phyloP scores from a whole-genome alignment of 352 stramenopile genomes.

The Globisporangium acanthophoron region DNA sequence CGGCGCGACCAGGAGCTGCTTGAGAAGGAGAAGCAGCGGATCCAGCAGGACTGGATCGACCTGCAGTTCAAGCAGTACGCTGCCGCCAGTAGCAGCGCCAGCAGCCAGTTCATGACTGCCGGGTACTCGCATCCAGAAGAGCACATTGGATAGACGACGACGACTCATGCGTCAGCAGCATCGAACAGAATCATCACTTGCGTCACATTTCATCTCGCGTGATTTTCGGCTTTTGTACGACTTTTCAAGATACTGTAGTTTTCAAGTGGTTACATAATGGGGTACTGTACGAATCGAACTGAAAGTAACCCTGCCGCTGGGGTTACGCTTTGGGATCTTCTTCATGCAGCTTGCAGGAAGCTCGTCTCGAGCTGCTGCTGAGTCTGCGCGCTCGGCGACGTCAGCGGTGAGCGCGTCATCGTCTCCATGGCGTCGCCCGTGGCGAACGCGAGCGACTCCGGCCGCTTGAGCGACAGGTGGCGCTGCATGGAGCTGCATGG shows the following conservation, averaged over 20 bases:
- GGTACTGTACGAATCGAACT: neutral
- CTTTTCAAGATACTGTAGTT: no score
- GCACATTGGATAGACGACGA: no score
- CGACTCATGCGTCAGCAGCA: no score
- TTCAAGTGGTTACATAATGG: no score
- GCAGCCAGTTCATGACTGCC: neutral
- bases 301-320: conserved; percentile 9
- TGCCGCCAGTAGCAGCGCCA: neutral
- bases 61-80: conserved; percentile 22
- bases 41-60: conserved; percentile 65
- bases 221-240: no score
- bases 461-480: conserved; percentile 8
- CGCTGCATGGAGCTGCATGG: conserved; percentile 13
- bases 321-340: neutral
- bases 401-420: conserved; percentile 5
- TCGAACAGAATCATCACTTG: no score
- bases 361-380: conserved; percentile 3
- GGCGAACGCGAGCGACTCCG: conserved; percentile 8
- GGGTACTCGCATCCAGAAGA: no score
- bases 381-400: conserved; percentile 3
- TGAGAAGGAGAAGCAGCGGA: conserved; percentile 47
- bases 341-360: conserved; percentile 14
- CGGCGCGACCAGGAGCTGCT: conserved; percentile 55
- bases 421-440: conserved; percentile 10
- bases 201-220: no score